These are phyloP conservation scores for Nissolia schottii DNA, from an alignment of 306 rosid species.

Conservation along the genomic window DNA sequence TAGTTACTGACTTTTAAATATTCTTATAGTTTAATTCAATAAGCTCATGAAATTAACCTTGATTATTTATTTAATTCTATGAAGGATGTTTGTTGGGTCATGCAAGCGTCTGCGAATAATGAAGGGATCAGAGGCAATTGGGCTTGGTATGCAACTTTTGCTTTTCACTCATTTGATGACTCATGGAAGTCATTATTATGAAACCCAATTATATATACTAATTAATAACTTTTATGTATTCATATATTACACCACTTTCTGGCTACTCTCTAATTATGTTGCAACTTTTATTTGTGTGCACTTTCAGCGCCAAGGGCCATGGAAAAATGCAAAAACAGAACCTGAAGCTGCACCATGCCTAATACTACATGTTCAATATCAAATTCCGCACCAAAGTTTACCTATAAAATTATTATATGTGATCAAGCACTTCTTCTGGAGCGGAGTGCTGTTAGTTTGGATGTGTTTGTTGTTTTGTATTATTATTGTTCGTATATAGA, in stretches of 20 bases:
- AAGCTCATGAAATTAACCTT: background rate
- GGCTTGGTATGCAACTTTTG: slow-evolving; percentile 60
- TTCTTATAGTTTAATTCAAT: background rate
- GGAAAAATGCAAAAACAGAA: slow-evolving; percentile 98
- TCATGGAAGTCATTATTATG: background rate
- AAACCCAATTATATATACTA: background rate
- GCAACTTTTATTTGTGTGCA: background rate
- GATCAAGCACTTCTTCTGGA: slow-evolving; percentile 28
- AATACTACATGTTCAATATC: background rate
- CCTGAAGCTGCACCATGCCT: slow-evolving; percentile 55
- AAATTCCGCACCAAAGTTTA: slow-evolving; percentile 20
- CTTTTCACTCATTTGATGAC: background rate
- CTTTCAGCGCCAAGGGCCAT: slow-evolving; percentile 94
- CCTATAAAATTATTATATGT: slow-evolving; percentile 20
- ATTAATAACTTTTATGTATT: background rate
- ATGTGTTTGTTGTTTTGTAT: slow-evolving; percentile 54
- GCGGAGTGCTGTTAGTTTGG: slow-evolving; percentile 39
- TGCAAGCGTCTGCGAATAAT: slow-evolving; percentile 98
- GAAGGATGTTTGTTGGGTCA: slow-evolving; percentile 93
- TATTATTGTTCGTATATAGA: slow-evolving; percentile 58
- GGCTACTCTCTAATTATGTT: slow-evolving; percentile 2
- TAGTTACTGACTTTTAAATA: background rate
- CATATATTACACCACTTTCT: background rate
- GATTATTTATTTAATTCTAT: slow-evolving; percentile 1
- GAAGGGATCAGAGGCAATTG: slow-evolving; percentile 99